Base-by-base conservation (phyloP, 371 early-diverging fungal species). In the Apophysomyces ossiformis region DNA sequence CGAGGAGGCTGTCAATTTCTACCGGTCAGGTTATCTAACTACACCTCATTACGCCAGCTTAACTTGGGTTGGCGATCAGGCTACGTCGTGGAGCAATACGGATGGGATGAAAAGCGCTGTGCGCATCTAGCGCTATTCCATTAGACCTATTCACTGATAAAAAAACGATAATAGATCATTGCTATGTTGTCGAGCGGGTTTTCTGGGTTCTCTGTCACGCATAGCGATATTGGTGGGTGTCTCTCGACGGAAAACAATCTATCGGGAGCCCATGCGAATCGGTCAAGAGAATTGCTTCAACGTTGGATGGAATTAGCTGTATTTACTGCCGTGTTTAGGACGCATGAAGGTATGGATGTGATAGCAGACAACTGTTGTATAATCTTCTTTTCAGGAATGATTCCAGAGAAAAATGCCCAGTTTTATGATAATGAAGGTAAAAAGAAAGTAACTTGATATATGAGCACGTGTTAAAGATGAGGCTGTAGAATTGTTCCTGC, bases 231-330 rank as follows among this genome's bases (percentile, higher is more conserved):
- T 44, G 86, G 85, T 26, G 86, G 85, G 5, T 81, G 71, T 58
- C 79, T 67, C 12, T 73, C 77, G 8, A 65, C 75, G 15, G 67
- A 68, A 6, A 75, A 73, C 5, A 63, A 57, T 13, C 15, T 73
- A 2, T 76, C 77, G 8, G 85, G 82, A 3, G 36, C 74, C 7
- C 72, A 67, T n/a, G 70, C 76, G 71, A 37, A 57, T 35, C 69
- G 84, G 38, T 66, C 72, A 35, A 70, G 67, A 38, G 86, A 86
- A 38, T 58, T 85, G 15, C 61, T 86, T 7, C 64, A 67, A 11
- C 69, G 86, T 56, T 86, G 86, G 86, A 76, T 86, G 78, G 86
- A 86, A 54, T 65, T 85, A 32, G 81, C 79, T 8, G 80, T 75
- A 3, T 82, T 82, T 44, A 79, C 81, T 2, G 66, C 77, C 5